A percentile compares a stretch with the other conserved stretches of the same genome.
phyloP scores from a whole-genome alignment of 768 basidiomycete genomes.

The Leccinum subgranulosum region DNA sequence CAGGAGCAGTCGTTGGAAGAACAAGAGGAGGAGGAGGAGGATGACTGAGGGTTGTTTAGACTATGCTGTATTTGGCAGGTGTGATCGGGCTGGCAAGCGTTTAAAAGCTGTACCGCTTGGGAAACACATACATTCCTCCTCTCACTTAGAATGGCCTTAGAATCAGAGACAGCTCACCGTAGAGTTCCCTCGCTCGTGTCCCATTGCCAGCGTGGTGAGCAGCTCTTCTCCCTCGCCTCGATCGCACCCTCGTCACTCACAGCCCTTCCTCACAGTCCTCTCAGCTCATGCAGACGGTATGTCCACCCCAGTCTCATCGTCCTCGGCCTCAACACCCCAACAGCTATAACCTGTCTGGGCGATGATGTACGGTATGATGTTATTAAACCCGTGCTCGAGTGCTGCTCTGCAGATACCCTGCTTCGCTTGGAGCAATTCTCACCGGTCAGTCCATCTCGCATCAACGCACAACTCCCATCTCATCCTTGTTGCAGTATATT shows the following conservation, averaged over 20 bases:
- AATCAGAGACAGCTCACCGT: slow-evolving; percentile 33
- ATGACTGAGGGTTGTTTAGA: not conserved
- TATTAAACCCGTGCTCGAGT: slow-evolving; percentile 70
- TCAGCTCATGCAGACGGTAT: slow-evolving; percentile 58
- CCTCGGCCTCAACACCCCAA: slow-evolving; percentile 2
- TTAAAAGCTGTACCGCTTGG: slow-evolving; percentile 12
- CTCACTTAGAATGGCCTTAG: slow-evolving; percentile 30
- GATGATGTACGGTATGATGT: slow-evolving; percentile 57
- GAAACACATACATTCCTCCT: not conserved
- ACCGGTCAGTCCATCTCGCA: slow-evolving; percentile 48
- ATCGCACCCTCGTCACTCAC: slow-evolving; percentile 1
- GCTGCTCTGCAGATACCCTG: slow-evolving; percentile 69
- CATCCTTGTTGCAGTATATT: slow-evolving; percentile 42
- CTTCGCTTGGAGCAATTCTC: slow-evolving; percentile 64
- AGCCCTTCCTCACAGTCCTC: slow-evolving; percentile 44
- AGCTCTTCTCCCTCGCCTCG: not conserved
- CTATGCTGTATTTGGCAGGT: slow-evolving; percentile 18
- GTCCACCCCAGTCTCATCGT: slow-evolving; percentile 18
- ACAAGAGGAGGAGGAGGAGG: slow-evolving; percentile 26
- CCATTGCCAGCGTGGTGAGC: slow-evolving; percentile 71
- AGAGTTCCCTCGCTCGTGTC: slow-evolving; percentile 62
- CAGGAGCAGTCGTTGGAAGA: slow-evolving; percentile 56
- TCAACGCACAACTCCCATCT: slow-evolving; percentile 9
- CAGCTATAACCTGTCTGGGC: slow-evolving; percentile 66
- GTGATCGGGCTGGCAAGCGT: slow-evolving; percentile 7